Conservation (phyloP, 2,329 filamentous ascomycete genomes). For the Fusarium xylarioides region DNA sequence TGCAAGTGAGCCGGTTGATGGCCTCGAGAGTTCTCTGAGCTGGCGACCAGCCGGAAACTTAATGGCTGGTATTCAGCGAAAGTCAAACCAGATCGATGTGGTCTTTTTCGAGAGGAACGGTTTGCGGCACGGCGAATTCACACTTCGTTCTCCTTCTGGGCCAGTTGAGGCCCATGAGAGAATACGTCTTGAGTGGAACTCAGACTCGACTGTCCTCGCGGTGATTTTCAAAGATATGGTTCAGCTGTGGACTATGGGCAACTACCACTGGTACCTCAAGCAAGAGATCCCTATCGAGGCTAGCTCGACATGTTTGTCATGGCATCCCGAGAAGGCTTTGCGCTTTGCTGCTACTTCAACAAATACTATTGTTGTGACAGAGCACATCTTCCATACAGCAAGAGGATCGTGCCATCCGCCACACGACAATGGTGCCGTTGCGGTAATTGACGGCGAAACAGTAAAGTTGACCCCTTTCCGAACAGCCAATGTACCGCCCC, state of each 20-base stretch:
- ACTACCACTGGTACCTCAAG: slow-evolving; percentile 98
- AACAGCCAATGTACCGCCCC: slow-evolving; percentile 86
- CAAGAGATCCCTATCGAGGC: slow-evolving; percentile 73
- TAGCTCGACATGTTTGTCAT: slow-evolving; percentile 57
- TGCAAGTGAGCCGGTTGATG: slow-evolving; percentile 93
- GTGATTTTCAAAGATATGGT: slow-evolving; percentile 77
- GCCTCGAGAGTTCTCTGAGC: slow-evolving; percentile 84
- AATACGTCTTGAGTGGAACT: slow-evolving; percentile 84
- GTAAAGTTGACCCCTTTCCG: slow-evolving; percentile 88
- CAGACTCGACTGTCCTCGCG: slow-evolving; percentile 89
- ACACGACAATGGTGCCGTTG: slow-evolving; percentile 80
- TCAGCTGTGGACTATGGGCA: slow-evolving; percentile 97
- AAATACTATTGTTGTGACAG: slow-evolving; percentile 64
- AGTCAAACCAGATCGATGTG: slow-evolving; percentile 76
- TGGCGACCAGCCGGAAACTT: slow-evolving; percentile 94
- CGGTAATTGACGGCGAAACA: slow-evolving; percentile 81
- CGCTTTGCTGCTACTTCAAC: slow-evolving; percentile 67
- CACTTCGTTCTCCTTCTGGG: slow-evolving; percentile 73
- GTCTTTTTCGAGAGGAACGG: slow-evolving; percentile 98
- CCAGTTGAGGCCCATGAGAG: slow-evolving; percentile 62
- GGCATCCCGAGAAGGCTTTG: slow-evolving; percentile 89
- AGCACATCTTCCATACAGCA: slow-evolving; percentile 74
- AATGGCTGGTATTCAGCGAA: slow-evolving; percentile 83
- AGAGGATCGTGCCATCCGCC: slow-evolving; percentile 76
- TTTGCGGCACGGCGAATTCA: slow-evolving; percentile 94